Evolutionary conservation across 164 flowering plant species (phyloP), one percentile per base, ranked within the genome.

Genomic region (Echeveria elegans): DNA sequence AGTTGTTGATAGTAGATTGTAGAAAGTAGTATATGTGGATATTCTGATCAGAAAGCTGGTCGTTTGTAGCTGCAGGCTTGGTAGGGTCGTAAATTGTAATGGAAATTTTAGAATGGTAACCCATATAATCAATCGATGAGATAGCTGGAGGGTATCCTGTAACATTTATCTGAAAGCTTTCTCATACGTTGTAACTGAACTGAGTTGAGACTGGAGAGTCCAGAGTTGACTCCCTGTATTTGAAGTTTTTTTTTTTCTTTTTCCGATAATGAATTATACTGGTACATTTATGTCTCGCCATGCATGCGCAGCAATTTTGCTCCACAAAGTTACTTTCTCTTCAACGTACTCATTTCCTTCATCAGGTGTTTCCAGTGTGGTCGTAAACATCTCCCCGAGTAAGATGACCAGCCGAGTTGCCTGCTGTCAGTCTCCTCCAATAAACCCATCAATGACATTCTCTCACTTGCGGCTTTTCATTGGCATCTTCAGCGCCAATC

Each of bases 251-350:
- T n/a, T n/a, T n/a, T n/a, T n/a, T n/a, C n/a, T n/a, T n/a, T n/a
- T n/a, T n/a, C n/a, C n/a, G n/a, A n/a, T n/a, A n/a, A n/a, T n/a
- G n/a, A n/a, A n/a, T n/a, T n/a, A n/a, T n/a, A n/a, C 91, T 80
- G 78, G 91, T 82, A 0, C 97, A 95, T 71, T 83, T 91, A 60
- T 87, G 91, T 80, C 90, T 75, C 66, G 89, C 97, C 96, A 88
- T 88, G 75, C 98, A 94, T 68, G 91, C 97, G 74, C 95, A 88
- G 73, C 98, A 94, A 14, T 23, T 63, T 15, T 38, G 29, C 28
- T 34, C 47, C 24, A 63, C 66, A 9, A 12, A 10, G 26, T 63
- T 40, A 63, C 29, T 70, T 56, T 67, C 30, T 10, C 60, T 18
- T 26, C 66, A 21, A 23, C 71, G 40, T 19, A 75, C 10, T 12